Conservation (phyloP, 2,329 filamentous ascomycete species). For the Colletotrichum sansevieriae region DNA sequence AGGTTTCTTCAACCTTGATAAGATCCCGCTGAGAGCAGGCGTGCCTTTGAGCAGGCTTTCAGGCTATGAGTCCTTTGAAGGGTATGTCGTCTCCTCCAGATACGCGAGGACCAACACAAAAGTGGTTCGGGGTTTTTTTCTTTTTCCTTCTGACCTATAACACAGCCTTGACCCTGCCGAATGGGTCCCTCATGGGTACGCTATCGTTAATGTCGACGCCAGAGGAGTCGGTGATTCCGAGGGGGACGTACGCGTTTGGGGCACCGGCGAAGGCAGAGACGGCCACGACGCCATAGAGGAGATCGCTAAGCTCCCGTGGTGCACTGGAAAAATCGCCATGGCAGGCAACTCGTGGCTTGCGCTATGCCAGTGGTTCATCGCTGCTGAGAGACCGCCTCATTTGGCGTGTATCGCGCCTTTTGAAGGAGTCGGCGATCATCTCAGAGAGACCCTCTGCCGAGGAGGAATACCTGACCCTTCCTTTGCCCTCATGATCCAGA, state of each 20-base stretch:
- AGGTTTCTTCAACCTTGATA: constrained; percentile 4
- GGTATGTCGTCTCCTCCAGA: not conserved
- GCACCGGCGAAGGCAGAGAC: constrained; percentile 21
- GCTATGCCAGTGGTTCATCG: constrained; percentile 23
- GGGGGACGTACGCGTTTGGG: constrained; percentile 7
- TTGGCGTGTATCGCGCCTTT: constrained; percentile 19
- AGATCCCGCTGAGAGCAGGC: not conserved
- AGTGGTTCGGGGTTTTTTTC: too few species aligned
- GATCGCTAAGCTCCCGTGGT: constrained; percentile 25
- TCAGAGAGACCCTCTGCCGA: not conserved
- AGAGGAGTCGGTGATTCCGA: constrained; percentile 20
- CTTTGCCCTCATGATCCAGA: not conserved
- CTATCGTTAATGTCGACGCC: constrained; percentile 22
- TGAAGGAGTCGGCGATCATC: constrained; percentile 20
- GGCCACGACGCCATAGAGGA: constrained; percentile 28
- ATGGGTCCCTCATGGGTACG: constrained; percentile 19
- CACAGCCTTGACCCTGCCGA: constrained; percentile 24
- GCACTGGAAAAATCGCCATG: constrained; percentile 11
- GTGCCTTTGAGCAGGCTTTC: constrained; percentile 10
- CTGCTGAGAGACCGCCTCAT: constrained; percentile 20
- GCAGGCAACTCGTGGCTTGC: constrained; percentile 24
- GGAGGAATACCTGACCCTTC: not conserved
- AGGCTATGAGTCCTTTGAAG: constrained; percentile 31
- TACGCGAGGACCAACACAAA: not conserved
- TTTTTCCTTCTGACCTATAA: not conserved